Evolutionary conservation across 164 flowering plant species (phyloP).

Genomic region (Stephania japonica): DNA sequence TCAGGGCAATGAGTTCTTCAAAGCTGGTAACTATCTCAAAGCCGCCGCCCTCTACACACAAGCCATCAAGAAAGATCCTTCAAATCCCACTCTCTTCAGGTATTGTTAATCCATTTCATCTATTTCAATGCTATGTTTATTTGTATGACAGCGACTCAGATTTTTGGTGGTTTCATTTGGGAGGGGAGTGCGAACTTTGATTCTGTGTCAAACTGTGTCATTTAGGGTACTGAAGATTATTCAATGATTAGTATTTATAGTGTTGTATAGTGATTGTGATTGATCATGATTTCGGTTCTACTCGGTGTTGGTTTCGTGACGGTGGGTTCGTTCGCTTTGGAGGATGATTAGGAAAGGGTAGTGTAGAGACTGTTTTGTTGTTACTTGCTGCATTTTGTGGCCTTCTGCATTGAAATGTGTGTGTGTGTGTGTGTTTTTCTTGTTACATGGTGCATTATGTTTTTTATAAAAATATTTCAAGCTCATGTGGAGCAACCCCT

Average conservation of each 20-base stretch:
- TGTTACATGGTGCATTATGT: not conserved
- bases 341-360: not conserved
- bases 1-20: slow-evolving; percentile 82
- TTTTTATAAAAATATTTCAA: not conserved
- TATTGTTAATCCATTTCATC: not conserved
- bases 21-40: slow-evolving; percentile 88
- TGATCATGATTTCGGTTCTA: not conserved
- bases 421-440: too few species aligned
- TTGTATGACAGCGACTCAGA: not conserved
- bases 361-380: not conserved
- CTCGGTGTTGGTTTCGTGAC: not conserved
- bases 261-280: not conserved
- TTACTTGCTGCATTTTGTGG: not conserved
- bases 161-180: not conserved
- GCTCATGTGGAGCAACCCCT: not conserved
- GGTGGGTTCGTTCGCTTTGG: not conserved
- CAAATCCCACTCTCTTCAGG: slow-evolving; percentile 89
- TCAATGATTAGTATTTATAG: not conserved
- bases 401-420: not conserved
- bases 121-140: not conserved
- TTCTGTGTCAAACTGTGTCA: not conserved
- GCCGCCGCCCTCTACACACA: slow-evolving; percentile 96
- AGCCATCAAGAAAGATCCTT: slow-evolving; percentile 83
- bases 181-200: not conserved
- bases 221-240: not conserved